These are phyloP conservation scores for Rhizopogon sp. DNA, from an alignment of 768 basidiomycete species.

Conservation along the genomic window DNA sequence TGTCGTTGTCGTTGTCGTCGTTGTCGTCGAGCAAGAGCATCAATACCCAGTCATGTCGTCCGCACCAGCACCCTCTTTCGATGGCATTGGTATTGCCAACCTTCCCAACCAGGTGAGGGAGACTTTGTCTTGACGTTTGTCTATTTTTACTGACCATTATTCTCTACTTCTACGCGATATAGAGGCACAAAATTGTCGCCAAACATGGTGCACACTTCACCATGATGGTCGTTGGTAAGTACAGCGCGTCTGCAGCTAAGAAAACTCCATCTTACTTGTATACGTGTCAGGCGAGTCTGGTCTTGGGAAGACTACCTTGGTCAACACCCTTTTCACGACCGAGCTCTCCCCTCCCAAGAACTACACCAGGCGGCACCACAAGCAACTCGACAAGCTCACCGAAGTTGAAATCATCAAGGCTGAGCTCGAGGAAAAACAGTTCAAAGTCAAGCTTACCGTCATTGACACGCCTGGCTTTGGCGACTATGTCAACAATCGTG, in stretches of 20 bases:
- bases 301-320: constrained; percentile 93
- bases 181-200: constrained; percentile 99
- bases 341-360: constrained; percentile 91
- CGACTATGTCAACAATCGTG: constrained; percentile 99
- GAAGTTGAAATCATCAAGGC: constrained; percentile 99
- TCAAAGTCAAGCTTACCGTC: constrained; percentile 98
- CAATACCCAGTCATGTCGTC: constrained; percentile 18
- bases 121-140: neutral
- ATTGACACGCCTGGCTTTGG: constrained; percentile 99
- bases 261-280: neutral
- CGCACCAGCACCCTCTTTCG: constrained; percentile 34
- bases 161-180: constrained; percentile 11
- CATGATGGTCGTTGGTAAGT: constrained; percentile 93
- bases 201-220: constrained; percentile 98
- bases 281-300: constrained; percentile 83
- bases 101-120: constrained; percentile 89
- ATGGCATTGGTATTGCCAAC: constrained; percentile 93
- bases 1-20: constrained; percentile 11
- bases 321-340: constrained; percentile 98
- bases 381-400: constrained; percentile 98
- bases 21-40: constrained; percentile 13
- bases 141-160: constrained; percentile 2
- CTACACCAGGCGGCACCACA: constrained; percentile 83
- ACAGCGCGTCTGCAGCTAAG: neutral
- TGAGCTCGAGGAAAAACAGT: constrained; percentile 97